Base-by-base conservation (phyloP, 805 yeast species). In the Zygotorulaspora florentina region DNA sequence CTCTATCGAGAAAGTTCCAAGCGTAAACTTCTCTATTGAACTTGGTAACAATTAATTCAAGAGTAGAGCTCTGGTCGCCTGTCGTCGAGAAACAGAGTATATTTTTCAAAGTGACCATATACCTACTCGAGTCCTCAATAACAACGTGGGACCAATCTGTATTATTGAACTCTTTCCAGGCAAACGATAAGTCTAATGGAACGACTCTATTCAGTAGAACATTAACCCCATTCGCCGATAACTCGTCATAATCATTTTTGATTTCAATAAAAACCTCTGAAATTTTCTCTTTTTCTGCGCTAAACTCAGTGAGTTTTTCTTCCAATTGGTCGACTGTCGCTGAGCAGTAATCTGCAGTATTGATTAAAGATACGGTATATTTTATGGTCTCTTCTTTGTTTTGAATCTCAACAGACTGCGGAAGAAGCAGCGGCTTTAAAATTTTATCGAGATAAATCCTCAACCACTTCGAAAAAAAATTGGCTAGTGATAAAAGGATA, bases 271-370 rank as follows among this genome's bases (percentile, higher is more conserved):
- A 83, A 35, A 68, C 61, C 12, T 69, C 59, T 12, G 68, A 62
- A n/a, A 81, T 58, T 47, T 68, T 70, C 16, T 65, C 68, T 10
- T 70, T 52, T 62, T 71, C 56, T 65, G 68, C 61, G 28, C 76
- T 66, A 64, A 74, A 55, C 38, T 70, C 70, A 59, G 62, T 47
- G 12, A 80, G 65, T 54, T 79, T 79, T 20, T 83, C 85, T 54
- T 82, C 88, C 37, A 93, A 67, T 60, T 93, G 97, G 10, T 74
- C 75, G 2, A 83, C 78, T 2, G 96, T 93, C 9, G 79, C 72
- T 13, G 87, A 77, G 48, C 96, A 83, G 62, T 90, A 93, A 61
- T 91, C 96, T 1, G 96, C 88, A 0, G 99, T 91, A 55, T 88
- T 87, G 29, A 91, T 67, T 8, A 89, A 76, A 59, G 87, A 69